A percentile compares a stretch with the other conserved stretches of the same genome.
phyloP scores from a whole-genome alignment of 805 yeast genomes.

The Phaffomyces thermotolerans region DNA sequence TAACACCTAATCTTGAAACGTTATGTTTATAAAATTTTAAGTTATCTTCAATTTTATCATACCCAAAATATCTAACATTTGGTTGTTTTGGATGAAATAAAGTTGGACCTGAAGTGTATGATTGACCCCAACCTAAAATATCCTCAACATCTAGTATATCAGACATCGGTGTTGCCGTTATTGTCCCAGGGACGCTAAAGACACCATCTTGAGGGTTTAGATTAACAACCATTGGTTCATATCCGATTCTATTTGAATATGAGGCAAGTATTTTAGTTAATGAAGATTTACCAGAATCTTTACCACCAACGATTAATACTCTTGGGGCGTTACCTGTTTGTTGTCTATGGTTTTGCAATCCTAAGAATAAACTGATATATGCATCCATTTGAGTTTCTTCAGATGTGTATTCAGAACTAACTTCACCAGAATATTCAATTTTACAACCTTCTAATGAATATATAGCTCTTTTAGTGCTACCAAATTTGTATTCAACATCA shows the following conservation, averaged over 20 bases:
- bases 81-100: conserved; percentile 85
- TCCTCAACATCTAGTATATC: conserved; percentile 75
- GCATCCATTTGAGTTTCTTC: conserved; percentile 64
- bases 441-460: conserved; percentile 61
- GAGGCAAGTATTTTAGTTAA: conserved; percentile 60
- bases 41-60: conserved; percentile 52
- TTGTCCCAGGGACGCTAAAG: conserved; percentile 72
- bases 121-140: conserved; percentile 60
- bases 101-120: conserved; percentile 69
- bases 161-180: conserved; percentile 77
- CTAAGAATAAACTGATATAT: conserved; percentile 66
- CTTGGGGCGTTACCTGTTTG: conserved; percentile 27
- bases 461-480: conserved; percentile 47
- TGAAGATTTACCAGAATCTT: conserved; percentile 72
- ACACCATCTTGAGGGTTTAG: conserved; percentile 70
- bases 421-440: conserved; percentile 34
- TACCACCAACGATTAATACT: conserved; percentile 67
- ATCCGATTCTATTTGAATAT: conserved; percentile 68
- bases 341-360: conserved; percentile 51
- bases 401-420: conserved; percentile 52
- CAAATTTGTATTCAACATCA: conserved; percentile 53
- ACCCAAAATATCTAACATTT: conserved; percentile 72
- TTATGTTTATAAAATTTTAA: conserved; percentile 21
- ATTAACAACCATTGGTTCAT: conserved; percentile 68
- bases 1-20: conserved; percentile 25